These are phyloP conservation scores for Exophiala oligosperma DNA, from an alignment of 2,329 filamentous ascomycete genomes.

Conservation along the genomic window DNA sequence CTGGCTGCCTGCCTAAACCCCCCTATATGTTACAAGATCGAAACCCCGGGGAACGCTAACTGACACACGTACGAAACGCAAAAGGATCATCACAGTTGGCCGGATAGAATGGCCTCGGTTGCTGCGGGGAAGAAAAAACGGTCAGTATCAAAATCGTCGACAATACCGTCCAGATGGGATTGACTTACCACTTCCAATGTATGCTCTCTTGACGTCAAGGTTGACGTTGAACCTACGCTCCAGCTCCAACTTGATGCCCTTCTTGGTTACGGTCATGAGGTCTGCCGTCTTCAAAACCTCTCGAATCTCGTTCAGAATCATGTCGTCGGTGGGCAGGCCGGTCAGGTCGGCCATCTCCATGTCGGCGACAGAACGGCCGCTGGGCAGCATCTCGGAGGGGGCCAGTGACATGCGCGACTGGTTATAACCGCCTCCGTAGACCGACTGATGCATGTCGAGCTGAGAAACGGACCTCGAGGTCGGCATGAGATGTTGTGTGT, in stretches of 20 bases:
- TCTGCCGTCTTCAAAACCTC: slow-evolving; percentile 90
- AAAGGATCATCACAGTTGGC: slow-evolving; percentile 59
- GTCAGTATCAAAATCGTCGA: slow-evolving; percentile 32
- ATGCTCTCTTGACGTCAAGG: slow-evolving; percentile 83
- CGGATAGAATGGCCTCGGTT: slow-evolving; percentile 76
- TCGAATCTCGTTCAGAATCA: slow-evolving; percentile 86
- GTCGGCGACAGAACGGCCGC: slow-evolving; percentile 62
- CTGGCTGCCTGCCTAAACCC: background rate
- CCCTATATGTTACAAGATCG: background rate
- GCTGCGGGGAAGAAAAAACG: slow-evolving; percentile 47
- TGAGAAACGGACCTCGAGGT: slow-evolving; percentile 62
- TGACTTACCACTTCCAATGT: slow-evolving; percentile 85
- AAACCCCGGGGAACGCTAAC: slow-evolving; percentile 5
- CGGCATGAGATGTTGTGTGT: slow-evolving; percentile 42
- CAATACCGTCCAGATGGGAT: background rate
- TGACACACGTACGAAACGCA: background rate
- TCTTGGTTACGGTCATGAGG: slow-evolving; percentile 98
- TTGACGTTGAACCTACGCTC: slow-evolving; percentile 86
- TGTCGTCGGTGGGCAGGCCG: slow-evolving; percentile 82
- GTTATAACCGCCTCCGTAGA: slow-evolving; percentile 47
- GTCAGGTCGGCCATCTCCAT: slow-evolving; percentile 74
- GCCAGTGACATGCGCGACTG: slow-evolving; percentile 77
- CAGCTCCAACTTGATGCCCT: slow-evolving; percentile 91
- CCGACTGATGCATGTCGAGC: slow-evolving; percentile 52
- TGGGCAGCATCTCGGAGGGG: slow-evolving; percentile 67